Evolutionary conservation across 306 rosid species (phyloP).

Genomic region (Ormosia emarginata): DNA sequence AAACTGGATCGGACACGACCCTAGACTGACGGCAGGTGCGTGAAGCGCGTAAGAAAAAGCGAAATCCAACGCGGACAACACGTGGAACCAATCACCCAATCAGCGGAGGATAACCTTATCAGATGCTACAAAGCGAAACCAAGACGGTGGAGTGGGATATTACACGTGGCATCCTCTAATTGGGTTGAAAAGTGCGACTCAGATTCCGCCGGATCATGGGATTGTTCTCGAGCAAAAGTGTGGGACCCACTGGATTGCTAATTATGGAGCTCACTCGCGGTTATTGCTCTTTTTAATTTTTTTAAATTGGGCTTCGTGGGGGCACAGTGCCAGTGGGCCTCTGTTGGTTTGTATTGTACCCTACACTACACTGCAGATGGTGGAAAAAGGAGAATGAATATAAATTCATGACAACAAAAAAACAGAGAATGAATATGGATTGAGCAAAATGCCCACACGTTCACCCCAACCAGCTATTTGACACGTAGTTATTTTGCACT

Average conservation of each 20-base stretch:
- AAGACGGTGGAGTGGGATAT: background rate
- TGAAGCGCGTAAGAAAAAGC: constrained; percentile 13
- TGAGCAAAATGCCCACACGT: constrained; percentile 27
- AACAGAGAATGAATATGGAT: background rate
- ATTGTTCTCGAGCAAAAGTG: background rate
- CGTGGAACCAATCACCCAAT: constrained; percentile 44
- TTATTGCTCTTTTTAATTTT: background rate
- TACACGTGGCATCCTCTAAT: constrained; percentile 10
- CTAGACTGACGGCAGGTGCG: constrained; percentile 15
- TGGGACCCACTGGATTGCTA: constrained; percentile 19
- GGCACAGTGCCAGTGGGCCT: constrained; percentile 10
- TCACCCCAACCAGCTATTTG: background rate
- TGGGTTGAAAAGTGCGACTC: background rate
- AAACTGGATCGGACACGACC: background rate
- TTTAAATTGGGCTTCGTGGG: background rate
- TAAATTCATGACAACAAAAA: too few species aligned
- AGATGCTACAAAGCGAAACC: constrained; percentile 5
- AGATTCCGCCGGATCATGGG: background rate
- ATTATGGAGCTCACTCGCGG: background rate
- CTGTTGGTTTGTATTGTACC: constrained; percentile 28
- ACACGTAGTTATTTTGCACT: constrained; percentile 35
- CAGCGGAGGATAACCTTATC: constrained; percentile 55
- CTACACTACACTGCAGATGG: constrained; percentile 10
- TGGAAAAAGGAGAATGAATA: background rate
- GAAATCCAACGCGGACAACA: constrained; percentile 31